Conservation (phyloP, 2,329 filamentous ascomycete species). For the Colletotrichum cuscutae region DNA sequence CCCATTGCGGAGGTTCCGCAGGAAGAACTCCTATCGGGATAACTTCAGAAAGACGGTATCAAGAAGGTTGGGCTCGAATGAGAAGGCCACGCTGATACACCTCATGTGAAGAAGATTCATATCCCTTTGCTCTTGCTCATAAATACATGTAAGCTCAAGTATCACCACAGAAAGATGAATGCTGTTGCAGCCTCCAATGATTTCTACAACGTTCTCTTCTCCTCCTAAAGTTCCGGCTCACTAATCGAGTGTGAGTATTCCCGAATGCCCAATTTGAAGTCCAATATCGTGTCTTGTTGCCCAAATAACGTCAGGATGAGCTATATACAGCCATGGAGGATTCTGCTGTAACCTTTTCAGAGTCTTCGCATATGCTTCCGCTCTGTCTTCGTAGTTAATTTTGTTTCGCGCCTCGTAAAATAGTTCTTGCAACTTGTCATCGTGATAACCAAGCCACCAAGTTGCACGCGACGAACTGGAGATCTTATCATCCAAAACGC, state of each 20-base stretch:
- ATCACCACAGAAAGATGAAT: not conserved
- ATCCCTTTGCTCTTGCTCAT: no score
- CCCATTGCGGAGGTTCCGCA: not conserved
- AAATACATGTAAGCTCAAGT: not conserved
- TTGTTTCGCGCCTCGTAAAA: not conserved
- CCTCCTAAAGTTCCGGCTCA: no score
- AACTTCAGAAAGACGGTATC: not conserved
- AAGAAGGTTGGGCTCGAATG: not conserved
- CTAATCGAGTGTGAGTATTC: not conserved
- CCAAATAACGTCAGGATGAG: constrained; percentile 20
- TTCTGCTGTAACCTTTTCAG: constrained; percentile 11
- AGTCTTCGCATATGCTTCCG: not conserved
- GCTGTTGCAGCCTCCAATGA: not conserved
- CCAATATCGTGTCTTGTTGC: not conserved
- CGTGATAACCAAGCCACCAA: constrained; percentile 19
- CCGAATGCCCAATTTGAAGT: constrained; percentile 8
- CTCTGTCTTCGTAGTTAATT: not conserved
- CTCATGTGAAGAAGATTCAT: no score
- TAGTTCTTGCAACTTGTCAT: not conserved
- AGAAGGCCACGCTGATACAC: no score
- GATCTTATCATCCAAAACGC: constrained; percentile 14
- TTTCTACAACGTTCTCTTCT: not conserved
- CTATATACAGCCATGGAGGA: constrained; percentile 13
- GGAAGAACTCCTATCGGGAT: not conserved
- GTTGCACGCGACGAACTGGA: constrained; percentile 15